Percentiles rank a stretch among this genome's conserved stretches.
Conservation (phyloP, 257 asterid species). For the Salvia miltiorrhiza region DNA sequence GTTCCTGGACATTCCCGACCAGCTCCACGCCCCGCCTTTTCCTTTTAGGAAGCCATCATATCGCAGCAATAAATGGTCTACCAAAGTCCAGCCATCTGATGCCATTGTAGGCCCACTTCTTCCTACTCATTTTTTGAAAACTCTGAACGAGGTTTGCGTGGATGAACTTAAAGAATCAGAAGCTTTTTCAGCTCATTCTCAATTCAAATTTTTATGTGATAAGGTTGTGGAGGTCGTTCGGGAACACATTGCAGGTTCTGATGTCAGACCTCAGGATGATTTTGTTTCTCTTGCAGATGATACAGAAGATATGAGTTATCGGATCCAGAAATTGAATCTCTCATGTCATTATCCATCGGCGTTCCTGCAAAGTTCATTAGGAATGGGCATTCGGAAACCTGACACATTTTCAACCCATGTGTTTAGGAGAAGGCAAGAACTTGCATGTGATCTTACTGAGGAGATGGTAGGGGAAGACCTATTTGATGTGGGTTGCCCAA, state of each 20-base stretch:
- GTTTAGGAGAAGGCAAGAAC: constrained; percentile 33
- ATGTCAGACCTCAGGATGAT: constrained; percentile 26
- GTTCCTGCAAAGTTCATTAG: constrained; percentile 22
- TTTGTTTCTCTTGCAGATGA: constrained; percentile 61
- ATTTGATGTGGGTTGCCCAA: constrained; percentile 58
- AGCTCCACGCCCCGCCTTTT: constrained; percentile 38
- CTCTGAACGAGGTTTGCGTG: constrained; percentile 37
- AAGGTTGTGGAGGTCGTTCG: constrained; percentile 41
- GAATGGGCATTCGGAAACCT: constrained; percentile 15
- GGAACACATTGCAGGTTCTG: constrained; percentile 31
- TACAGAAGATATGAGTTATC: constrained; percentile 28
- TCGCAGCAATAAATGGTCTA: constrained; percentile 43
- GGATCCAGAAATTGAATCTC: constrained; percentile 24
- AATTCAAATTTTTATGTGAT: constrained; percentile 41
- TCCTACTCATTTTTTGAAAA: constrained; percentile 53
- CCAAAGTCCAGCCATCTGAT: constrained; percentile 39
- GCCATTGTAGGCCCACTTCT: constrained; percentile 42
- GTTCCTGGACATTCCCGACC: constrained; percentile 39
- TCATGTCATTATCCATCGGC: constrained; percentile 43
- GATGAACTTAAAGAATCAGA: constrained; percentile 44
- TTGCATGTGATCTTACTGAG: constrained; percentile 22
- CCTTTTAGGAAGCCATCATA: constrained; percentile 43
- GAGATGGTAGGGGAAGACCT: constrained; percentile 43
- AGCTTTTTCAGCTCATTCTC: constrained; percentile 40
- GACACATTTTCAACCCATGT: constrained; percentile 39